Evolutionary conservation across 2,329 filamentous ascomycete genomes (phyloP), one percentile per base, ranked within the genome.

Genomic region (Phyllachora maydis): DNA sequence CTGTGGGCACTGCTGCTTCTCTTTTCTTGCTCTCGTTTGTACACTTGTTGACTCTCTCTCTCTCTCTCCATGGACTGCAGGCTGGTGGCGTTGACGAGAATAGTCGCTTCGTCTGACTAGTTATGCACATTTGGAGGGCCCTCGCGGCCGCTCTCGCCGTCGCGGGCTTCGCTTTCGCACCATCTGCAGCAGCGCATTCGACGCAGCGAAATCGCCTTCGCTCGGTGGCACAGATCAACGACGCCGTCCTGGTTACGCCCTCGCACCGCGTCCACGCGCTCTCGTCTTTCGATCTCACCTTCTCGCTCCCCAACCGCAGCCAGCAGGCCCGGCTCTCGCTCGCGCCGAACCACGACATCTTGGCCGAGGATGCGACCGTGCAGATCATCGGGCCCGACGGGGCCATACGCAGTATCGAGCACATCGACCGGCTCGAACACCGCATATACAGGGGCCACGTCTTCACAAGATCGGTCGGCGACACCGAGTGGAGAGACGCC

Each of bases 281-380:
- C 27, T 85, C 82, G 9, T 55, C 67, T 12, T 98, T 98, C 46
- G 78, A 92, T 38, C 54, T 98, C 30, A 71, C 66, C 15, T 93
- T 98, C 44, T 57, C 66, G 27, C 52, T 92, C 17, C 68, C 76
- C 38, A 54, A 65, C 29, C 58, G 63, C 25, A 52, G 61, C 29
- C 63, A 82, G 32, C 64, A 68, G 34, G 57, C 95, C 38, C 78
- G 81, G 33, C 61, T 98, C 24, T 62, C 65, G 26, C 61, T 98
- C 23, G 71, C 88, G 42, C 88, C 88, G 4, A 95, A 95, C 43
- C 68, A 91, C 51, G 79, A 95, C 47, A 70, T 95, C 28, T 57
- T 98, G 21, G 65, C 73, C 26, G 63, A 81, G 10, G 70, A 74
- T 36, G 75, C 83, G 6, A 65, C 62, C 23, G 56, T 98, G 22